Evolutionary conservation across 768 basidiomycete genomes (phyloP).

Genomic region (Dacryopinax primogenitus): DNA sequence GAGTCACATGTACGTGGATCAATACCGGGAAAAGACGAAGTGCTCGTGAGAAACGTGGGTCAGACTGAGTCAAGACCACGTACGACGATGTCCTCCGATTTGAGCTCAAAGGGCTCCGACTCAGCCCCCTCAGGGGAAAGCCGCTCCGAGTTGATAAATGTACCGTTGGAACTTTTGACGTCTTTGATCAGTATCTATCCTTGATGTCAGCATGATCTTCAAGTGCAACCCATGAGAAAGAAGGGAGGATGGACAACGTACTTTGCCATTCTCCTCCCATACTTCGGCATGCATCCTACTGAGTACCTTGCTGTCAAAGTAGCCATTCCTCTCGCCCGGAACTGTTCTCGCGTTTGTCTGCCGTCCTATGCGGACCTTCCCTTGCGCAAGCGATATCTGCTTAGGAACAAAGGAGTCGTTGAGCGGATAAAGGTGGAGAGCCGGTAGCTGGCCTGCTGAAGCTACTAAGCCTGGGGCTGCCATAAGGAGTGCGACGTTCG

Average conservation of each 20-base stretch:
- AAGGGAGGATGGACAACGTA: constrained; percentile 24
- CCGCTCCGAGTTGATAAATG: constrained; percentile 93
- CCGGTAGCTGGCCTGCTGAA: constrained; percentile 25
- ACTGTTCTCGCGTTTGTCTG: constrained; percentile 94
- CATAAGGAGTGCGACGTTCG: no score
- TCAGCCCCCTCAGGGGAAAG: constrained; percentile 81
- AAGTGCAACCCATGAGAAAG: not conserved
- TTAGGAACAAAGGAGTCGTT: constrained; percentile 93
- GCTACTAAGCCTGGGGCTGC: no score
- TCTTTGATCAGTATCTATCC: constrained; percentile 91
- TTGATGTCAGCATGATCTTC: not conserved
- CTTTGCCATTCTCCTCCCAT: constrained; percentile 86
- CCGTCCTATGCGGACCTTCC: constrained; percentile 53
- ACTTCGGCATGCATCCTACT: constrained; percentile 94
- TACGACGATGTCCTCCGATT: constrained; percentile 92
- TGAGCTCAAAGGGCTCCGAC: constrained; percentile 84
- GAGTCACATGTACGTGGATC: no score
- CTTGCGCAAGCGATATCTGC: constrained; percentile 59
- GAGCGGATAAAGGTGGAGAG: constrained; percentile 61
- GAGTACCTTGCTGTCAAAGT: constrained; percentile 91
- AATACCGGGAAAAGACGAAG: not conserved
- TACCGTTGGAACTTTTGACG: constrained; percentile 95
- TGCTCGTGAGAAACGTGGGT: not conserved
- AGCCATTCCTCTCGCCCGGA: constrained; percentile 82
- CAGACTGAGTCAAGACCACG: constrained; percentile 24